Evolutionary conservation across 2,329 filamentous ascomycete species (phyloP).

Genomic region (Ophiostoma australiae): DNA sequence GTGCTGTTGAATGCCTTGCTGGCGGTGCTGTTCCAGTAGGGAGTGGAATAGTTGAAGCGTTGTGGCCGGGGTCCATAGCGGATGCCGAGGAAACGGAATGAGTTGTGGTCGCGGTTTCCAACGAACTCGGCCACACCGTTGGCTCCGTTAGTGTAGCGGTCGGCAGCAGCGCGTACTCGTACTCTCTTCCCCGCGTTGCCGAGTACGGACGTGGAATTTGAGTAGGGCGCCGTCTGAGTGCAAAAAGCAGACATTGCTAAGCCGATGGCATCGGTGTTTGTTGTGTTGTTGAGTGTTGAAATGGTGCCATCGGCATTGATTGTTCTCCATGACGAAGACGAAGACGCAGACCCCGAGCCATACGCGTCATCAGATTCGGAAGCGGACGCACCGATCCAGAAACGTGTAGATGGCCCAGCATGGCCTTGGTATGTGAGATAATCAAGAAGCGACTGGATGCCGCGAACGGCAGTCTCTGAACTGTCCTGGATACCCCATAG

Average conservation of each 20-base stretch:
- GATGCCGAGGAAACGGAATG: constrained; percentile 49
- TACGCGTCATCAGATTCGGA: background rate
- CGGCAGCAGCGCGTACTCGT: constrained; percentile 38
- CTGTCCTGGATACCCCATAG: constrained; percentile 35
- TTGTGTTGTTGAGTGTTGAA: constrained; percentile 21
- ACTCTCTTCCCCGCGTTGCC: constrained; percentile 37
- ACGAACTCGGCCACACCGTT: constrained; percentile 31
- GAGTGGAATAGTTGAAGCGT: constrained; percentile 42
- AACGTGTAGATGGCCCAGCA: constrained; percentile 30
- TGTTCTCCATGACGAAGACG: constrained; percentile 25
- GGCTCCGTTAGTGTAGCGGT: constrained; percentile 27
- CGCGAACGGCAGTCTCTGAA: constrained; percentile 25
- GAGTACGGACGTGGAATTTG: constrained; percentile 31
- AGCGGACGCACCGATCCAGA: constrained; percentile 36
- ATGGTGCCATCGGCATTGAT: constrained; percentile 33
- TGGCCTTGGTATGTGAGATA: constrained; percentile 37
- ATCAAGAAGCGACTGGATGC: constrained; percentile 35
- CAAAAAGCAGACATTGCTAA: constrained; percentile 38
- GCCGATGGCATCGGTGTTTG: constrained; percentile 17
- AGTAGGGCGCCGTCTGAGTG: constrained; percentile 42
- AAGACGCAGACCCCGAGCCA: background rate
- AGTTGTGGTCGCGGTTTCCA: constrained; percentile 43
- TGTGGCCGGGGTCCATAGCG: constrained; percentile 43
- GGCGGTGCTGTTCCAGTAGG: constrained; percentile 32
- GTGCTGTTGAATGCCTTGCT: constrained; percentile 29